Evolutionary conservation across 768 basidiomycete species (phyloP).

Genomic region (Atractiella rhizophila): DNA sequence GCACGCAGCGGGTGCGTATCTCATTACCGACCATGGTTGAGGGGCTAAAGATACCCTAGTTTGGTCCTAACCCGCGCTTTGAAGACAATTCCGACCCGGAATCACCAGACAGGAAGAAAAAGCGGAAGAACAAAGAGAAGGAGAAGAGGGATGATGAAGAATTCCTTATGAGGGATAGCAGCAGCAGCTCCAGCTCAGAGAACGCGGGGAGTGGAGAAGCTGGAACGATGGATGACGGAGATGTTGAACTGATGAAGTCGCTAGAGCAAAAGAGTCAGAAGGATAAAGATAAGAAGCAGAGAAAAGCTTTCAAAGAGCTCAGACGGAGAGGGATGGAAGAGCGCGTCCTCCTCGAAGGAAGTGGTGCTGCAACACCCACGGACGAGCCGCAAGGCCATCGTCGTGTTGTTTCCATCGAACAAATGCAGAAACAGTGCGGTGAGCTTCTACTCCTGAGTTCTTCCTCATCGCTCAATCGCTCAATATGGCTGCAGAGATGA

Average conservation of each 20-base stretch:
- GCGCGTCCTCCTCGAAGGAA: neutral
- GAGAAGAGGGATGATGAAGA: neutral
- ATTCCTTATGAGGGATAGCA: neutral
- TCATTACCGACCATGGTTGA: no score
- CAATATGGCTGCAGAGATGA: no score
- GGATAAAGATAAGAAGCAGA: neutral
- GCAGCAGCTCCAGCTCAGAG: neutral
- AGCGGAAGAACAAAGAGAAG: neutral
- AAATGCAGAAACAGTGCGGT: neutral
- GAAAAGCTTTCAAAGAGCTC: neutral
- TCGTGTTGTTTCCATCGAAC: neutral
- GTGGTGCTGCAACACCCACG: neutral
- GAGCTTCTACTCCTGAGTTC: neutral
- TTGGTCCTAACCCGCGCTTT: neutral
- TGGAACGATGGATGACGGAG: neutral
- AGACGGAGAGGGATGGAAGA: neutral
- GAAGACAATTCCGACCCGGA: neutral
- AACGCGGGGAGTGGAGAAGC: neutral
- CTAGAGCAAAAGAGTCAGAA: neutral
- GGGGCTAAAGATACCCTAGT: no score
- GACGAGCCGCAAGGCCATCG: neutral
- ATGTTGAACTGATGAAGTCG: neutral
- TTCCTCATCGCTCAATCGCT: neutral
- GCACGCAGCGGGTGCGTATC: no score
- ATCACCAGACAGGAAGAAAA: neutral